Percentiles rank a stretch among this genome's conserved stretches.
Evolutionary conservation across 139 green algal genomes (phyloP).

Genomic region (Eudorina sp.): DNA sequence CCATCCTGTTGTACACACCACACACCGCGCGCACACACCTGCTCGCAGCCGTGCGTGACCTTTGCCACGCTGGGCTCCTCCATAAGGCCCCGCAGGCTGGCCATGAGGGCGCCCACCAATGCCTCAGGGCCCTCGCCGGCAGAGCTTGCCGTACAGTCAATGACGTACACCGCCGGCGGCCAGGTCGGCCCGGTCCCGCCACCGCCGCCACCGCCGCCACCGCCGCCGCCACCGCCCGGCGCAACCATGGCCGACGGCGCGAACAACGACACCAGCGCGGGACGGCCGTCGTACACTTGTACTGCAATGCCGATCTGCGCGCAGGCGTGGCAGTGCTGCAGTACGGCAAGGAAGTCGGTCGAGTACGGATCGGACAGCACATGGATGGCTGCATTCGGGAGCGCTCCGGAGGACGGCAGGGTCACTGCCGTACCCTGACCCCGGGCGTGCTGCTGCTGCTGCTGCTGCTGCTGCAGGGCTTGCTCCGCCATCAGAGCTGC

Average conservation of each 20-base stretch:
- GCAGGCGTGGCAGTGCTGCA: constrained; percentile 37
- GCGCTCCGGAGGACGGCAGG: neutral
- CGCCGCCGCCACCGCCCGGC: neutral
- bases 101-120: neutral
- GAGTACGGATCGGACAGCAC: constrained; percentile 29
- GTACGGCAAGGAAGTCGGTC: constrained; percentile 5
- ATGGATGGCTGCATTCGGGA: neutral
- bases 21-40: too few relatives aligned
- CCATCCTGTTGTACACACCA: too few relatives aligned
- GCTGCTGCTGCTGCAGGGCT: constrained; percentile 12
- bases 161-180: constrained; percentile 21
- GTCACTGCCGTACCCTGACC: too few relatives aligned
- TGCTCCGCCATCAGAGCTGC: constrained; percentile 10
- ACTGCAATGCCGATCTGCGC: constrained; percentile 25
- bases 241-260: neutral
- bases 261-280: constrained; percentile 39
- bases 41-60: constrained; percentile 43
- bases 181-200: neutral
- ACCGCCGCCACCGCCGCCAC: neutral
- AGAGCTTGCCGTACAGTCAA: constrained; percentile 27
- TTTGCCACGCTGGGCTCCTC: constrained; percentile 40
- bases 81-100: constrained; percentile 5
- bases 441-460: too few relatives aligned
- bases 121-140: constrained; percentile 11
- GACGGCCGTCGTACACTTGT: neutral